Evolutionary conservation across 192 early-diverging fungal species (phyloP), one percentile per base, ranked within the genome.

Genomic region (Backusella tarrabulga): DNA sequence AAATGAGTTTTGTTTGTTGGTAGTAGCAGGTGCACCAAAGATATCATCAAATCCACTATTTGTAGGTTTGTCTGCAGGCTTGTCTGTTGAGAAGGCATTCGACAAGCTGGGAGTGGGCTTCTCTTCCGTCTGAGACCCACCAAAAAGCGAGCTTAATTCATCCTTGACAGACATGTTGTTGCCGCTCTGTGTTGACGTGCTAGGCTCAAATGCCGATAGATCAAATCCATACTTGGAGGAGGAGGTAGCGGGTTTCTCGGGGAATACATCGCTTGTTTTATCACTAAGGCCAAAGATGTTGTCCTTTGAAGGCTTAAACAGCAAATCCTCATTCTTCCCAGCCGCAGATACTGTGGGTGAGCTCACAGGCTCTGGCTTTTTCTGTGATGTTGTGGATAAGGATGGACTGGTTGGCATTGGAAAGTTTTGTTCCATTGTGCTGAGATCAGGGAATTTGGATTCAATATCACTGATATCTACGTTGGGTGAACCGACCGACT

Each of bases 391-490:
- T 7, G 56, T 63, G 26, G 56, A 63, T 26, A 63, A 26, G 29
- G 56, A 23, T 75, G 35, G 56, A n/a, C 36, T 68, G 54, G 67
- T 56, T 29, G 80, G 71, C 34, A 69, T 73, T 14, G 68, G 26
- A 19, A 81, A 81, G 1, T 77, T 73, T 26, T 80, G 52, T 32
- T 83, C 82, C 78, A 83, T 83, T 0, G 82, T 80, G 52, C 38
- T 69, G 14, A 83, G 76, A 41, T 83, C 82, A 5, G 82, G 82
- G 34, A 83, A 83, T 29, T 83, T 83, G 17, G 70, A 63, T 70
- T 82, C 80, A 68, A 81, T 77, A 34, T 83, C 80, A 67, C 76
- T 79, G 29, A 80, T 81, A 67, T 80, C 79, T 11, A 80, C 71
- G 68, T 50, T 72, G 9, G 71, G 60, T 54, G 35, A 60, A 42